Base-by-base conservation (phyloP, 176 grass and related monocot species). In the Rhynchospora tenuis region DNA sequence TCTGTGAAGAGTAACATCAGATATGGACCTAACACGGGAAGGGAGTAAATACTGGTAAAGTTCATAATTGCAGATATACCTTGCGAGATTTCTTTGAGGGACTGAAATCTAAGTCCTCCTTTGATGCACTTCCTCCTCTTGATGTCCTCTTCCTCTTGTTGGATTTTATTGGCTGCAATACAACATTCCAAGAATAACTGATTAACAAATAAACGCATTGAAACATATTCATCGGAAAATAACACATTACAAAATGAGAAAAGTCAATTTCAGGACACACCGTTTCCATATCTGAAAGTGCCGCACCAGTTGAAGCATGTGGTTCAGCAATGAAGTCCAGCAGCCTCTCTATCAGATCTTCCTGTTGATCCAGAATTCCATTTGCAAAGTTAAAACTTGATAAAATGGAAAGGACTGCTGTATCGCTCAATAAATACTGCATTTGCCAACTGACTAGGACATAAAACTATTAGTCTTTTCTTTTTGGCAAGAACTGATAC, bases 281-380 rank as follows among this genome's bases (percentile, higher is more conserved):
- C 1, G 14, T 67, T 75, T 81, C 85, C 67, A 87, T 73, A 87
- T 91, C 89, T 66, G 89, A 89, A 79, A 81, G 66, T 46, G 70
- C 64, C 45, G 71, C 90, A 85, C 90, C 91, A 89, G 79, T 62
- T n/a, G 54, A 26, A 50, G 43, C 78, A 83, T 89, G 91, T 83
- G 97, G 97, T 28, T 90, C 97, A 71, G 91, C 91, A 77, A 99
- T 93, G 73, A 99, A 99, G 58, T 99, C 97, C 91, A 99, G 87
- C 15, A 99, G 79, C 71, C 91, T 99, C 68, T 44, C 82, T 59
- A 99, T 87, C 19, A 99, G 84, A 76, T 99, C 97, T 86, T 99
- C 97, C 97, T 99, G 86, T 70, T 87, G 80, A 20, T 73, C 27
- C 79, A 64, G 75, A 89, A 72, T 81, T 46, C 72, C 42, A 15